Evolutionary conservation across 2,329 filamentous ascomycete species (phyloP), one percentile per base, ranked within the genome.

Genomic region (Geosmithia morbida): DNA sequence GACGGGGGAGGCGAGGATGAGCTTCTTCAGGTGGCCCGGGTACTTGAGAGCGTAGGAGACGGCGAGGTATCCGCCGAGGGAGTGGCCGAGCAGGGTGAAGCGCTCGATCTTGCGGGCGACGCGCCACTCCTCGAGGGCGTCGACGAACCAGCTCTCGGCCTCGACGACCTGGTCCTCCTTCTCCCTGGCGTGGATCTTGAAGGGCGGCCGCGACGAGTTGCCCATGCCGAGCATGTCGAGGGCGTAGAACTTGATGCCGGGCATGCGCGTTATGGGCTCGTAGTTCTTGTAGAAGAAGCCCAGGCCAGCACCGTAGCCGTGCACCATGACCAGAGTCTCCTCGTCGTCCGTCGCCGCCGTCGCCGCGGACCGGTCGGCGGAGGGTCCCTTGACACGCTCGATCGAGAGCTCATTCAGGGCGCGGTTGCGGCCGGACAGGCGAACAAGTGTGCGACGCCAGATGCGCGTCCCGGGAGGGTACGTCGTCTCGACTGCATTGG

Each of bases 201-300:
- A 98, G 0, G 79, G 66, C 2, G 92, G 90, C 5, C 90, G 75
- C 22, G 79, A 83, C 49, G 86, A 94, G 57, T 94, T 83, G 49
- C 90, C 90, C 86, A 96, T 96, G 49, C 90, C 90, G 16, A 96
- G 73, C 74, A 97, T 79, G 58, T 98, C 90, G n/a, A 98, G 70
- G 1, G 90, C 87, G 60, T 92, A 97, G 17, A 98, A 67, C 57
- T 87, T 89, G 81, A 92, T 94, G 26, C 89, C 88, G 26, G 75
- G 71, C 1, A 80, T 68, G 17, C 89, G 80, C 43, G 83, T 89
- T 33, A 98, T 67, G 6, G 83, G 80, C 63, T 98, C 92, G 51
- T 94, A 95, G 61, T 98, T 98, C 67, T 92, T 90, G 72, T 96
- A 98, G 72, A 94, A 98, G 66, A 98, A 97, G 19, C 90, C 92